These are phyloP conservation scores for Penicillium sp. DNA, from an alignment of 2,329 filamentous ascomycete genomes.

Conservation along the genomic window DNA sequence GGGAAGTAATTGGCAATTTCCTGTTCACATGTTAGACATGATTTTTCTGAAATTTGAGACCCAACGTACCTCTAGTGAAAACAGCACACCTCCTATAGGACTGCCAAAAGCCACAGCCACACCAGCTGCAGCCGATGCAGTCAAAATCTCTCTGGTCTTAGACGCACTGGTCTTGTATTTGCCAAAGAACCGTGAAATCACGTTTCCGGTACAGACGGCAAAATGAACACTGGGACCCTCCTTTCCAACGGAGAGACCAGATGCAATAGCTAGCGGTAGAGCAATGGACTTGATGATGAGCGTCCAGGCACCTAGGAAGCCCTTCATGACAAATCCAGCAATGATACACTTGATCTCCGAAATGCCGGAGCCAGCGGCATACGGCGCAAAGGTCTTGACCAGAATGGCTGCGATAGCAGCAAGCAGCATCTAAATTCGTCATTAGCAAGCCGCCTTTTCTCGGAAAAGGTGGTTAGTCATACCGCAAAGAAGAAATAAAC, in stretches of 20 bases:
- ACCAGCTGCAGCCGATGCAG: conserved; percentile 89
- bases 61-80: conserved; percentile 73
- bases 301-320: conserved; percentile 89
- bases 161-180: conserved; percentile 91
- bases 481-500: conserved; percentile 85
- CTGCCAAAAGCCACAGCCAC: conserved; percentile 97
- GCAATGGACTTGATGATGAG: conserved; percentile 91
- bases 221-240: conserved; percentile 99
- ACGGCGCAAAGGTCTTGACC: conserved; percentile 89
- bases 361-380: conserved; percentile 93
- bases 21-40: conserved; percentile 34
- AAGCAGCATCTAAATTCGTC: conserved; percentile 63
- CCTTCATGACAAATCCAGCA: conserved; percentile 98
- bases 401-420: conserved; percentile 78
- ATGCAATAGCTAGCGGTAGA: conserved; percentile 87
- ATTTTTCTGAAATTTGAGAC: neutral
- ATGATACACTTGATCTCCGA: conserved; percentile 99
- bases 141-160: conserved; percentile 92
- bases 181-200: conserved; percentile 87
- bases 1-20: conserved; percentile 98
- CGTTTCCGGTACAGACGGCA: conserved; percentile 94
- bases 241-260: conserved; percentile 91
- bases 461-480: conserved; percentile 29
- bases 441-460: conserved; percentile 1
- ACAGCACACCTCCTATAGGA: conserved; percentile 93